These are phyloP conservation scores for Arthroderma sp. DNA, from an alignment of 2,329 filamentous ascomycete species.

Conservation along the genomic window DNA sequence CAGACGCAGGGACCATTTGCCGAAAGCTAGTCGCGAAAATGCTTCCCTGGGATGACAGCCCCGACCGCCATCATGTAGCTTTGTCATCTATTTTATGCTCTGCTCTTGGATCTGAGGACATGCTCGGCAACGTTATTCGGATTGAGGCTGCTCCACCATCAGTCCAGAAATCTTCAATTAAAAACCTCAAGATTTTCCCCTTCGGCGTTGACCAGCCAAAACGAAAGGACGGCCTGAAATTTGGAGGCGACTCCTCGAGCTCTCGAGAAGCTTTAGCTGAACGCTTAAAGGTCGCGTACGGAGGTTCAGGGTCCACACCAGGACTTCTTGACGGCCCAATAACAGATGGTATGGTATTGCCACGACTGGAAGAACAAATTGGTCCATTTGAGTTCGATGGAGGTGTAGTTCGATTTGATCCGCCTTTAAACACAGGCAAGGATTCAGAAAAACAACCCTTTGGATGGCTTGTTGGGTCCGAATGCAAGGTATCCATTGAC, in stretches of 20 bases:
- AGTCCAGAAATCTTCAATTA: conserved; percentile 51
- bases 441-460: conserved; percentile 21
- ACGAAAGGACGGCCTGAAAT: conserved; percentile 56
- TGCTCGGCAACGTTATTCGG: conserved; percentile 77
- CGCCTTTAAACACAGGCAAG: conserved; percentile 28
- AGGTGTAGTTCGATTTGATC: conserved; percentile 68
- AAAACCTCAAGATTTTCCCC: conserved; percentile 64
- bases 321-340: conserved; percentile 70
- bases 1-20: conserved; percentile 43
- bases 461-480: conserved; percentile 64
- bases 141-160: conserved; percentile 69
- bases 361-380: conserved; percentile 43
- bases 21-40: conserved; percentile 64
- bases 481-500: conserved; percentile 59
- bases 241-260: conserved; percentile 75
- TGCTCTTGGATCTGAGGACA: conserved; percentile 54
- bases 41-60: conserved; percentile 70
- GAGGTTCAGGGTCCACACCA: conserved; percentile 40
- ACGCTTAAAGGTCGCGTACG: conserved; percentile 59
- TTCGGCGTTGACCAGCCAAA: conserved; percentile 50
- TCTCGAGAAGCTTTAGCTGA: conserved; percentile 64
- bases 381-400: conserved; percentile 59
- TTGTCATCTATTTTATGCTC: conserved; percentile 66
- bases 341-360: conserved; percentile 75
- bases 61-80: conserved; percentile 65